Percentiles rank a stretch among this genome's conserved stretches.
These are phyloP conservation scores for Phaeoacremonium minimum DNA, from an alignment of 2,329 filamentous ascomycete genomes.

Conservation along the genomic window DNA sequence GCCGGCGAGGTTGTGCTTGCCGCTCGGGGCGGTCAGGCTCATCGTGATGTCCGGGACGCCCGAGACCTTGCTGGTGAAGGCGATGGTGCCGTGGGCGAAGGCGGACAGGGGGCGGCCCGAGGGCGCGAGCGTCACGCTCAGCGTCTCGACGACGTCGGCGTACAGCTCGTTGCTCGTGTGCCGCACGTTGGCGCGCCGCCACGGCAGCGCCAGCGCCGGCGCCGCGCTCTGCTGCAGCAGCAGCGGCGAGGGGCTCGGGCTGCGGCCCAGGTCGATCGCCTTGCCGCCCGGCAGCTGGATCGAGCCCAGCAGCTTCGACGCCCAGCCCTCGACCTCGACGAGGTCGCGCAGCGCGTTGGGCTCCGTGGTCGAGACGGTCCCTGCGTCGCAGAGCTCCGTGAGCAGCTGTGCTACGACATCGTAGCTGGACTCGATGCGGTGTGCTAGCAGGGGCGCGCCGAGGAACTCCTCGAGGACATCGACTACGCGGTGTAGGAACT, in stretches of 20 bases:
- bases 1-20: slow-evolving; percentile 69
- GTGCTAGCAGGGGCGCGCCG: slow-evolving; percentile 77
- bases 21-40: slow-evolving; percentile 73
- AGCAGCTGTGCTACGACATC: slow-evolving; percentile 91
- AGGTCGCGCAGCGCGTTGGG: slow-evolving; percentile 87
- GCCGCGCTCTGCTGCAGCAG: slow-evolving; percentile 18
- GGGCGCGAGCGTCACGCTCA: slow-evolving; percentile 83
- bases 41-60: slow-evolving; percentile 89
- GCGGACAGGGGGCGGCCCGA: slow-evolving; percentile 84
- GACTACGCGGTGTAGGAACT: slow-evolving; percentile 90
- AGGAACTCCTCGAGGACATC: slow-evolving; percentile 94
- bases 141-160: slow-evolving; percentile 88
- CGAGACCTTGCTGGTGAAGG: slow-evolving; percentile 92
- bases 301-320: slow-evolving; percentile 83
- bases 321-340: slow-evolving; percentile 85
- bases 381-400: slow-evolving; percentile 94
- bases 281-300: slow-evolving; percentile 68
- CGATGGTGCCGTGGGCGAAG: slow-evolving; percentile 86
- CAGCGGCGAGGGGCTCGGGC: slow-evolving; percentile 4
- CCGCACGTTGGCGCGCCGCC: slow-evolving; percentile 85
- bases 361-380: slow-evolving; percentile 84
- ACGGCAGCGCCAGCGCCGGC: slow-evolving; percentile 61
- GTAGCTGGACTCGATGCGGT: slow-evolving; percentile 85
- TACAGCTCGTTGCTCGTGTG: slow-evolving; percentile 98
- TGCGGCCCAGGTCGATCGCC: slow-evolving; percentile 8